These are phyloP conservation scores for Eucalyptus polybractea DNA, from an alignment of 345 rosid genomes.

Conservation along the genomic window DNA sequence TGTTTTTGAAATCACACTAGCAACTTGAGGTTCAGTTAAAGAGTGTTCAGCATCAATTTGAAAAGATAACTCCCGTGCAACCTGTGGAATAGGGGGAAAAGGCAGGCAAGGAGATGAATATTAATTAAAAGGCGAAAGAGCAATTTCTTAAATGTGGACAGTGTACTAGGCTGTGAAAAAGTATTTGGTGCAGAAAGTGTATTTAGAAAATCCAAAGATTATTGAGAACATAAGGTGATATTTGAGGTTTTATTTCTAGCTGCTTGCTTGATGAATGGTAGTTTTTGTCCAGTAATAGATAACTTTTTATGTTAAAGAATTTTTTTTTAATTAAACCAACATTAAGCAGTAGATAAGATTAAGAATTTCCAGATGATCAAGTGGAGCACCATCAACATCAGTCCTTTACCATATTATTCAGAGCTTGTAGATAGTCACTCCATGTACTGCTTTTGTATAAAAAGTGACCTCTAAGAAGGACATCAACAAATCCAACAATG, in stretches of 20 bases:
- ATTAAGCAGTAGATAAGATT: neutral
- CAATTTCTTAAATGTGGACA: neutral
- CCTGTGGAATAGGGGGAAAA: slow-evolving; percentile 30
- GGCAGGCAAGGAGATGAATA: neutral
- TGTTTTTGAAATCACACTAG: slow-evolving; percentile 43
- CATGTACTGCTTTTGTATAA: slow-evolving; percentile 26
- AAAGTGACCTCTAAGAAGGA: slow-evolving; percentile 34
- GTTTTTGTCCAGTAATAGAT: neutral
- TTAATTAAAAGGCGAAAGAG: neutral
- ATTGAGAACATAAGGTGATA: neutral
- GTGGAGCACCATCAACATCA: neutral
- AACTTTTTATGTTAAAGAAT: neutral
- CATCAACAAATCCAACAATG: slow-evolving; percentile 43
- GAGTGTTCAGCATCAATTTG: slow-evolving; percentile 46
- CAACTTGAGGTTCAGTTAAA: slow-evolving; percentile 78
- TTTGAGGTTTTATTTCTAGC: neutral
- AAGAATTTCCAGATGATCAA: neutral
- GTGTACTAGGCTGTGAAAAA: neutral
- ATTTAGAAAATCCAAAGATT: neutral
- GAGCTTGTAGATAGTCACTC: slow-evolving; percentile 28
- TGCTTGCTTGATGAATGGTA: neutral
- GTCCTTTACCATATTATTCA: slow-evolving; percentile 45
- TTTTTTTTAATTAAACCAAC: neutral
- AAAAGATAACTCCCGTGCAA: slow-evolving; percentile 55
- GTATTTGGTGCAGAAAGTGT: neutral